Evolutionary conservation across 208 protist genomes (phyloP).

Genomic region (Leishmania tarentolae): DNA sequence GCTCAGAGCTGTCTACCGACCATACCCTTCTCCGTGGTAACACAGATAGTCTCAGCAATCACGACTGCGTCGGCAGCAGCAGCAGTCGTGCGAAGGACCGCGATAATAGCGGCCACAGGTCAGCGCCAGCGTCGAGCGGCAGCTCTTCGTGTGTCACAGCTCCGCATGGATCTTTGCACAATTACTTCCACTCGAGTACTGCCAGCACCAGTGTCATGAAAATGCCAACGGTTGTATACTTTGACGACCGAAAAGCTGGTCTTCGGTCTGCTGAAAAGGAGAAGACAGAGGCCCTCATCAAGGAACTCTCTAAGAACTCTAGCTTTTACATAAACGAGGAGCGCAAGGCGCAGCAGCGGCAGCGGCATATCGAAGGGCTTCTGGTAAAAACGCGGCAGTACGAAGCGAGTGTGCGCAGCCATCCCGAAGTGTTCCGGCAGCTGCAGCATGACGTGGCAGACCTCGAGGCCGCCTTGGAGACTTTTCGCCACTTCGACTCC

Average conservation of each 20-base stretch:
- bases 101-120: background rate
- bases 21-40: background rate
- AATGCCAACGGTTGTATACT: conserved; percentile 22
- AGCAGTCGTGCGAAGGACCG: background rate
- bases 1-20: background rate
- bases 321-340: conserved; percentile 74
- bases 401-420: conserved; percentile 21
- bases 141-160: background rate
- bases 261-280: conserved; percentile 62
- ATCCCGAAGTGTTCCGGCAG: conserved; percentile 19
- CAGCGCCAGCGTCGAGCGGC: background rate
- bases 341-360: conserved; percentile 49
- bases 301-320: conserved; percentile 55
- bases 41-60: background rate
- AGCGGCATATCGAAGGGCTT: conserved; percentile 42
- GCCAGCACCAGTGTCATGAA: background rate
- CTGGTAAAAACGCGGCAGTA: conserved; percentile 40
- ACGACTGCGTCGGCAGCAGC: background rate
- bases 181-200: background rate
- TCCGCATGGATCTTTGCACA: background rate
- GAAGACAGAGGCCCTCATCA: conserved; percentile 56
- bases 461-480: conserved; percentile 43
- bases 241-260: conserved; percentile 81
- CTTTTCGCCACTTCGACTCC: conserved; percentile 33
- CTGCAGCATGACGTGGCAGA: conserved; percentile 24